Evolutionary conservation across 306 rosid species (phyloP), one percentile per base, ranked within the genome.

Genomic region (Cicer arietinum): DNA sequence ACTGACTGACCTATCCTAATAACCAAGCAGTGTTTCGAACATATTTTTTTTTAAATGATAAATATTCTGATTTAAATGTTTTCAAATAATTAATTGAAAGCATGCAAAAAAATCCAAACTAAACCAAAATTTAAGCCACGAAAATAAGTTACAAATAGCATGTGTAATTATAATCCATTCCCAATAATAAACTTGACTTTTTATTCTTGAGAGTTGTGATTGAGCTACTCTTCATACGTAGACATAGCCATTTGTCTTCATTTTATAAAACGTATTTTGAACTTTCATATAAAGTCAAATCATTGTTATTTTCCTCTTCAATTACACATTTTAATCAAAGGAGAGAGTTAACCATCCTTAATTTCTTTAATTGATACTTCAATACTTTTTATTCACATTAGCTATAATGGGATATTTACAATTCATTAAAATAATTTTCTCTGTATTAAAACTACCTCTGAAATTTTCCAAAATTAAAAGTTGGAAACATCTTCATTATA

Each of bases 71-170:
- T n/a, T 68, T 54, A 17, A 54, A 9, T 67, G 67, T 42, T 30
- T 37, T 59, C 39, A 9, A 78, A 48, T 69, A 43, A 16, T 40
- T 11, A 50, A 61, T 14, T 13, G 37, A 52, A 10, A 42, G 17
- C 6, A 44, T 30, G 7, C 1, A 11, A 56, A 30, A 30, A 6
- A 7, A 30, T 56, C 51, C 1, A 12, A 25, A 56, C 7, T 10
- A 11, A 77, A 67, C 60, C 45, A 17, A 35, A 53, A 53, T 41
- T 59, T 5, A 67, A 44, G 60, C 37, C 75, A 63, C 44, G 7
- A 42, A 73, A 44, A 71, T 44, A 43, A 44, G 69, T 41, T 64
- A 13, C 13, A 54, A 45, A 39, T 44, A 30, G 11, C 30, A 53
- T 8, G 59, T 44, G 41, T n/a, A 14, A 17, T 58, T 53, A 12